Evolutionary conservation across 73 alveolate species (phyloP).

Genomic region (Paramecium primaurelia): DNA sequence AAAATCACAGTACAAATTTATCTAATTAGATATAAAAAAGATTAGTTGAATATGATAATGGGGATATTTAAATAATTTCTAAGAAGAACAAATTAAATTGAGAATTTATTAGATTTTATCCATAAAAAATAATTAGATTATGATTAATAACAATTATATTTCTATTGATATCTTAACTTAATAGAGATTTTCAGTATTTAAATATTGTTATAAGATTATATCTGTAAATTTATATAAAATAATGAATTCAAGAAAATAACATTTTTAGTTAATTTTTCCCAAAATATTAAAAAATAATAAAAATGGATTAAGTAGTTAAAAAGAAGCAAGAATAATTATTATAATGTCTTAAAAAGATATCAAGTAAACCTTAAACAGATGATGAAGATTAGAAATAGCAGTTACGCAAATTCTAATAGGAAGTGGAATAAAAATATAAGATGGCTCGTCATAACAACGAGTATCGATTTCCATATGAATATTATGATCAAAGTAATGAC

Average conservation of each 20-base stretch:
- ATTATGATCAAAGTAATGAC: neutral
- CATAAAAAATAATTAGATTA: neutral
- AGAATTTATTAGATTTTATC: neutral
- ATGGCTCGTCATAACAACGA: neutral
- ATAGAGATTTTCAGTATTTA: neutral
- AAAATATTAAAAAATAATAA: neutral
- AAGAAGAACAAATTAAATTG: neutral
- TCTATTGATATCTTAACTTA: no score
- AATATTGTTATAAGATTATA: neutral
- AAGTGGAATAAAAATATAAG: neutral
- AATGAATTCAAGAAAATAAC: neutral
- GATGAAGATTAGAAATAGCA: conserved; percentile 2
- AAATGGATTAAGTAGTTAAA: conserved; percentile 29
- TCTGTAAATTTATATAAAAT: neutral
- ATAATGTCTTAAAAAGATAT: neutral
- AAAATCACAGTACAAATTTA: neutral
- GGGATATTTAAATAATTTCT: neutral
- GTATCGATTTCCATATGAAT: conserved; percentile 19
- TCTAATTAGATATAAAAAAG: neutral
- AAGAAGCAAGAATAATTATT: conserved; percentile 9
- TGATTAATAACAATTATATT: no score
- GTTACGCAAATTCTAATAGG: neutral
- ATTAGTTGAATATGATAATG: neutral
- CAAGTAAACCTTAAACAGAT: neutral
- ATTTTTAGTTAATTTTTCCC: neutral